These are phyloP conservation scores for Hysterium pulicare DNA, from an alignment of 2,329 filamentous ascomycete species.

Conservation along the genomic window DNA sequence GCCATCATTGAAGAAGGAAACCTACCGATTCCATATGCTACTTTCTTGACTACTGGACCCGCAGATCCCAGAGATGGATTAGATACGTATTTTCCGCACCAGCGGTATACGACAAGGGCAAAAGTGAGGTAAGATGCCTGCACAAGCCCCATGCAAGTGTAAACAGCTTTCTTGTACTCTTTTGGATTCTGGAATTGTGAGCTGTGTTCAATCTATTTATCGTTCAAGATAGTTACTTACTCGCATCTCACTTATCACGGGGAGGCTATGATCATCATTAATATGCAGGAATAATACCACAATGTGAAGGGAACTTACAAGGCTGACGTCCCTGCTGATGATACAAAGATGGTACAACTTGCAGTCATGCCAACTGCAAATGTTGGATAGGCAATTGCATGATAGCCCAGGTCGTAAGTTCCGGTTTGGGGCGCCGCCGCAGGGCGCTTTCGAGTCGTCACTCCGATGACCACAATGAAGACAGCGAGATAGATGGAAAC, in stretches of 20 bases:
- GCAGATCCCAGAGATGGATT: constrained; percentile 61
- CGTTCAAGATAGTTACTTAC: constrained; percentile 7
- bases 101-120: constrained; percentile 59
- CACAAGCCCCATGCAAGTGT: constrained; percentile 57
- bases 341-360: constrained; percentile 58
- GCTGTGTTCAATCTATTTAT: neutral
- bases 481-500: constrained; percentile 56
- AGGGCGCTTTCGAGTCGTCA: constrained; percentile 56
- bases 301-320: no score
- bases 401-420: constrained; percentile 58
- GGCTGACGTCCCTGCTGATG: constrained; percentile 56
- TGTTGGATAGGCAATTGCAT: constrained; percentile 53
- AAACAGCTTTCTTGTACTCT: constrained; percentile 60
- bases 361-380: constrained; percentile 60
- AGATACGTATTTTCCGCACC: constrained; percentile 61
- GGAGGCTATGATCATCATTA: no score
- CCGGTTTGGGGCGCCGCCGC: constrained; percentile 60
- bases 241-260: constrained; percentile 64
- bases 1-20: constrained; percentile 4
- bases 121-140: constrained; percentile 57
- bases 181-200: constrained; percentile 40
- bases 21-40: constrained; percentile 57
- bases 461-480: constrained; percentile 58
- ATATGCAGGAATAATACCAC: no score
- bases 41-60: constrained; percentile 57